These are phyloP conservation scores for Zalerion maritima DNA, from an alignment of 495 filamentous ascomycete species.

Conservation along the genomic window DNA sequence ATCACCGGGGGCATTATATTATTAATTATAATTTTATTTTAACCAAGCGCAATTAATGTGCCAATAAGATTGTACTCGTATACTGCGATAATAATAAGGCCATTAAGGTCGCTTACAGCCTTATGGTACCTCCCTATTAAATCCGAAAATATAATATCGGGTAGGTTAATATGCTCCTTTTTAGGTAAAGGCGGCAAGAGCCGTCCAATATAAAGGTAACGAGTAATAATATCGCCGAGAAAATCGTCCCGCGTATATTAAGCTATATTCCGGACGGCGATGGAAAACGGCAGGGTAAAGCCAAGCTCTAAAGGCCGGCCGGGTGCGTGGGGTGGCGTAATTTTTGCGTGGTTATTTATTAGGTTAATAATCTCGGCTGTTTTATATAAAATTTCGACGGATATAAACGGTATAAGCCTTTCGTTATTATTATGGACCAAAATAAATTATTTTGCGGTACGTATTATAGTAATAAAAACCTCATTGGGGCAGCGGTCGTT, in stretches of 20 bases:
- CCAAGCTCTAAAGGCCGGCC: conserved; percentile 4
- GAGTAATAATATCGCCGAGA: conserved; percentile 2
- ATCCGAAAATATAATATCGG: conserved; percentile 2
- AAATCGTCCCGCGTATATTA: conserved; percentile 1
- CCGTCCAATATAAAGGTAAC: conserved; percentile 3
- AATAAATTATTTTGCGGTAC: conserved; percentile 3
- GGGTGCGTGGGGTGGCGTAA: conserved; percentile 1
- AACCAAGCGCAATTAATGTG: conserved; percentile 2
- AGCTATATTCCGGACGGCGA: conserved; percentile 2
- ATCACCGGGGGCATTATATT: not conserved
- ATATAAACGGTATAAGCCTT: conserved; percentile 4
- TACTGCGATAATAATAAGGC: conserved; percentile 6
- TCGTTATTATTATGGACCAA: conserved; percentile 1
- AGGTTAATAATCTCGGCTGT: conserved; percentile 3
- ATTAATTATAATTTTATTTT: not conserved
- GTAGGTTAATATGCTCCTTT: conserved; percentile 3
- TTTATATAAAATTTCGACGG: conserved; percentile 3
- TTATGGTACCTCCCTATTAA: conserved; percentile 1
- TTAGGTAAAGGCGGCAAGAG: conserved; percentile 3
- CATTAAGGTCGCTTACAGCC: conserved; percentile 8
- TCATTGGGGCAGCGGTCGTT: conserved; percentile 4
- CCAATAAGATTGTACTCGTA: conserved; percentile 4
- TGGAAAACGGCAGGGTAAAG: conserved; percentile 1
- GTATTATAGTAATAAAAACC: conserved; percentile 3
- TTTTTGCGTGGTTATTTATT: not conserved